Percentiles rank a stretch among this genome's conserved stretches.
phyloP scores from a whole-genome alignment of 768 basidiomycete species.

The Cyclocybe aegerita region DNA sequence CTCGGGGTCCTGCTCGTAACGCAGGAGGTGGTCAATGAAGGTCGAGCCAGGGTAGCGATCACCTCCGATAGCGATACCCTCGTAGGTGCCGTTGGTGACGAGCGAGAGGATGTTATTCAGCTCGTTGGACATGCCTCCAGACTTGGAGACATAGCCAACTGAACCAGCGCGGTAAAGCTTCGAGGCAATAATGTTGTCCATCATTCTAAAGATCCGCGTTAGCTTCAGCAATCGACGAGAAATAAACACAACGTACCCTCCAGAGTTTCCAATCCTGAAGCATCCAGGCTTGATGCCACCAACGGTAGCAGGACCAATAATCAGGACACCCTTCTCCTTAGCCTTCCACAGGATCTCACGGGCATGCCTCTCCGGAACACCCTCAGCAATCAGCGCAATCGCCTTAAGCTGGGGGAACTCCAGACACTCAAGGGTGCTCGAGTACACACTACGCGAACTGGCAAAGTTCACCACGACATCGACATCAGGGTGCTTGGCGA shows the following conservation, averaged over 20 bases:
- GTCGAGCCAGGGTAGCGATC: slow-evolving; percentile 98
- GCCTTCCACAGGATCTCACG: slow-evolving; percentile 93
- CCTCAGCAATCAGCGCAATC: slow-evolving; percentile 96
- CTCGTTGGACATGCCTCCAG: slow-evolving; percentile 99
- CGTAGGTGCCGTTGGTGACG: slow-evolving; percentile 96
- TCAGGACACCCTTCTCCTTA: slow-evolving; percentile 80
- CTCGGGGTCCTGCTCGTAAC: slow-evolving; percentile 94
- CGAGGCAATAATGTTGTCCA: slow-evolving; percentile 99
- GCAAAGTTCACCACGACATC: slow-evolving; percentile 99
- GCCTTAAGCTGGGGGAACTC: slow-evolving; percentile 52
- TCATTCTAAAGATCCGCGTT: slow-evolving; percentile 63
- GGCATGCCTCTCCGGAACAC: slow-evolving; percentile 97
- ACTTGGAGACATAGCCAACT: slow-evolving; percentile 99
- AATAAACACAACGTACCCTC: slow-evolving; percentile 59
- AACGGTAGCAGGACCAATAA: slow-evolving; percentile 94
- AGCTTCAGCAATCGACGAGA: slow-evolving; percentile 3
- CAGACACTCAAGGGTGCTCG: slow-evolving; percentile 90
- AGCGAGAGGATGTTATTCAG: slow-evolving; percentile 99
- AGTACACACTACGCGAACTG: slow-evolving; percentile 89
- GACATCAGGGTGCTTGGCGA: slow-evolving; percentile 92
- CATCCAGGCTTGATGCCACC: slow-evolving; percentile 99
- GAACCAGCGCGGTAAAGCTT: slow-evolving; percentile 98
- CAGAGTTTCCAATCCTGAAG: slow-evolving; percentile 99
- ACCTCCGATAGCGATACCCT: slow-evolving; percentile 99
- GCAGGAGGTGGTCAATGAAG: slow-evolving; percentile 97